These are phyloP conservation scores for Westerdykella ornata DNA, from an alignment of 2,329 filamentous ascomycete genomes.

Conservation along the genomic window DNA sequence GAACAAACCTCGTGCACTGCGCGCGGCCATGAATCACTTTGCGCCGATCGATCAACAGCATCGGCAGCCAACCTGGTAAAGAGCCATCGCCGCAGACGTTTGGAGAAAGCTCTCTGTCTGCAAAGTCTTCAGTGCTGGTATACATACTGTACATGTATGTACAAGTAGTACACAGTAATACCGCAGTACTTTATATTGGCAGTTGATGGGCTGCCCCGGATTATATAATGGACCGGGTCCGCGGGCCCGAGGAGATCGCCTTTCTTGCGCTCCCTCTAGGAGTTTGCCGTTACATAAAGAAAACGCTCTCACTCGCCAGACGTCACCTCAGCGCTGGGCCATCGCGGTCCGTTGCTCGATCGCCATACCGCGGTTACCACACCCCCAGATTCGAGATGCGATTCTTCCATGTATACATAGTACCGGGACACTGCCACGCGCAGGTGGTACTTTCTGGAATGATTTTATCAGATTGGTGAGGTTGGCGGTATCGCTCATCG, in stretches of 20 bases:
- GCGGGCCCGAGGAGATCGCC: slow-evolving; percentile 22
- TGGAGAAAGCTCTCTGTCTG: no score
- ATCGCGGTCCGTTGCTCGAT: background rate
- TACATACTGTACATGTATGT: no score
- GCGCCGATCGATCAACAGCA: no score
- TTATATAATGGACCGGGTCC: background rate
- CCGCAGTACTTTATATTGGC: no score
- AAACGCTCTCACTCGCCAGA: slow-evolving; percentile 7
- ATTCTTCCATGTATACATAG: background rate
- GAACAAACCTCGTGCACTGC: no score
- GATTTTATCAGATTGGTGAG: background rate
- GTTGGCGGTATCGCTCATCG: slow-evolving; percentile 6
- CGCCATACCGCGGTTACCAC: no score
- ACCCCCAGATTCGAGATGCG: background rate
- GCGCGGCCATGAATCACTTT: no score
- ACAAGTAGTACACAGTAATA: no score
- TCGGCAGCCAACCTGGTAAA: no score
- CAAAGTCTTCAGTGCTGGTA: no score
- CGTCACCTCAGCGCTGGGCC: background rate
- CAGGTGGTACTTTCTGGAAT: background rate
- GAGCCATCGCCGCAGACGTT: no score
- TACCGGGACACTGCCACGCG: slow-evolving; percentile 1
- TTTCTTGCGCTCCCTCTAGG: slow-evolving; percentile 1
- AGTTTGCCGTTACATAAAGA: slow-evolving; percentile 22
- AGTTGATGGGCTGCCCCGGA: no score